phyloP scores from a whole-genome alignment of 768 basidiomycete species.

The Hortiboletus flavorubellus region DNA sequence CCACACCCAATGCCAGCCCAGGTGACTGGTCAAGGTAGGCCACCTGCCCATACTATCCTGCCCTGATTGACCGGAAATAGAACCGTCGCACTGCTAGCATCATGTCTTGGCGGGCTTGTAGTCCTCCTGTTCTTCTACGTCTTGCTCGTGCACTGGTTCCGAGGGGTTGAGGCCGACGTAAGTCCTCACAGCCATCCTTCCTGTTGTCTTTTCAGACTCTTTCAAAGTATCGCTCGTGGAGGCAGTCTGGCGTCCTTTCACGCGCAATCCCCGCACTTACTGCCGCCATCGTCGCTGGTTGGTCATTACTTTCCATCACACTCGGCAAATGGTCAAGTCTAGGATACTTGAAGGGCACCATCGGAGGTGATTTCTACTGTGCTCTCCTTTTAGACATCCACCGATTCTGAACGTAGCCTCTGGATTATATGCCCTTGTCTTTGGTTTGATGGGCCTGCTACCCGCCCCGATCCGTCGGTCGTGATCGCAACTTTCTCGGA shows the following conservation, averaged over 20 bases:
- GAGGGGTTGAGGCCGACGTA: conserved; percentile 68
- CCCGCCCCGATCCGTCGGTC: conserved; percentile 56
- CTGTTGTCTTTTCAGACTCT: neutral
- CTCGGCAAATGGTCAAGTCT: conserved; percentile 66
- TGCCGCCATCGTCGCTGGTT: conserved; percentile 64
- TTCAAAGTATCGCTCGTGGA: conserved; percentile 68
- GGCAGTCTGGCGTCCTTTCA: conserved; percentile 65
- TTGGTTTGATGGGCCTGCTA: conserved; percentile 73
- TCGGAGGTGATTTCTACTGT: conserved; percentile 48
- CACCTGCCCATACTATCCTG: neutral
- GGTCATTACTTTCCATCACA: conserved; percentile 57
- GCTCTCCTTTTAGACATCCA: neutral
- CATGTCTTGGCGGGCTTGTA: conserved; percentile 56
- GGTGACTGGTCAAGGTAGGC: conserved; percentile 52
- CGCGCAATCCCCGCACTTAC: conserved; percentile 70
- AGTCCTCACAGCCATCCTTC: conserved; percentile 23
- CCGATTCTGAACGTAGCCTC: conserved; percentile 45
- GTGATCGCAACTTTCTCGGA: conserved; percentile 35
- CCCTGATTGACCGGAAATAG: conserved; percentile 34
- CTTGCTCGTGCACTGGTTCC: conserved; percentile 60
- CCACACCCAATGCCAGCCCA: conserved; percentile 28
- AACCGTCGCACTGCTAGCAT: conserved; percentile 49
- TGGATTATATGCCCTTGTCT: conserved; percentile 63
- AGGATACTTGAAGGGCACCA: conserved; percentile 59
- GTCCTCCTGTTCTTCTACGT: conserved; percentile 71